Conservation (phyloP, 768 basidiomycete genomes). For the Tricholoma furcatifolium region DNA sequence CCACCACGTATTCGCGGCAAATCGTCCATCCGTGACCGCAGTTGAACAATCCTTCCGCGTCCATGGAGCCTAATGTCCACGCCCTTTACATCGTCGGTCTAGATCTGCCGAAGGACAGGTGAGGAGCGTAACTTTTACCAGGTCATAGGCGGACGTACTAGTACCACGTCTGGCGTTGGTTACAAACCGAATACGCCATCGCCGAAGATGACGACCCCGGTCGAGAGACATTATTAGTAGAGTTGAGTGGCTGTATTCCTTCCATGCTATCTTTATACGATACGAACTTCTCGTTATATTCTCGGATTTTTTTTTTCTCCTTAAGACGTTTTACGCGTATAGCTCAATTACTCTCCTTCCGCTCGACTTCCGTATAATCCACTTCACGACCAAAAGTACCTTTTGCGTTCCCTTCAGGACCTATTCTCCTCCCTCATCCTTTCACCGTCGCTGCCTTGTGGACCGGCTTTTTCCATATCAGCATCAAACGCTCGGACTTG, state of each 20-base stretch:
- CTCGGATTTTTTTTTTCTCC: not conserved
- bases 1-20: too few species aligned
- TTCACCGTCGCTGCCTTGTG: not conserved
- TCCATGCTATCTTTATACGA: not conserved
- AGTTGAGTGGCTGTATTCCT: slow-evolving; percentile 8
- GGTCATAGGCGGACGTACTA: too few species aligned
- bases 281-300: slow-evolving; percentile 7
- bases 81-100: too few species aligned
- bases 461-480: not conserved
- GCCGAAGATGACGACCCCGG: slow-evolving; percentile 11
- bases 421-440: not conserved
- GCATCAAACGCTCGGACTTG: not conserved
- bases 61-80: too few species aligned
- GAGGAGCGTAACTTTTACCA: too few species aligned
- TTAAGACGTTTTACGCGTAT: not conserved
- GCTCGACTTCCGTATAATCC: not conserved
- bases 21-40: too few species aligned
- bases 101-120: not conserved
- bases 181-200: not conserved
- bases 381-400: slow-evolving; percentile 4
- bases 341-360: too few species aligned
- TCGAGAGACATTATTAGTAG: slow-evolving; percentile 13
- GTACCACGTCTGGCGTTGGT: too few species aligned
- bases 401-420: not conserved
- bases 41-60: too few species aligned